Percentiles rank a stretch among this genome's conserved stretches.
These are phyloP conservation scores for Cutaneotrichosporon arboriforme DNA, from an alignment of 1,284 basidiomycete species.

Conservation along the genomic window DNA sequence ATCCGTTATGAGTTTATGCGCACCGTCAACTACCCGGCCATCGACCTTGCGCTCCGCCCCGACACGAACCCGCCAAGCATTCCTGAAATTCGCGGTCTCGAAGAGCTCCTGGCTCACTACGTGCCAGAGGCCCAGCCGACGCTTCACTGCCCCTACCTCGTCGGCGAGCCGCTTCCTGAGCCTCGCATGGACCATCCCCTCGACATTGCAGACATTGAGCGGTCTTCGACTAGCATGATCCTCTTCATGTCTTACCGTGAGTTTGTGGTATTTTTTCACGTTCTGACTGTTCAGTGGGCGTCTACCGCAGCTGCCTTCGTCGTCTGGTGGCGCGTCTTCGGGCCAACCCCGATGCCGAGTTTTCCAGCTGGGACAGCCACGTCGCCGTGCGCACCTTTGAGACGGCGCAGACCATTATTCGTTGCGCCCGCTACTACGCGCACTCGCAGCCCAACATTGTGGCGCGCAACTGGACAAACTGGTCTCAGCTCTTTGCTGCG, in stretches of 20 bases:
- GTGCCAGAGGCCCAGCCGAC: constrained; percentile 18
- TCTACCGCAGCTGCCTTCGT: constrained; percentile 37
- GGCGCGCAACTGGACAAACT: constrained; percentile 34
- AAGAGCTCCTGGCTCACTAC: constrained; percentile 24
- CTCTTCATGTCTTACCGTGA: constrained; percentile 38
- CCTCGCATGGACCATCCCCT: constrained; percentile 7
- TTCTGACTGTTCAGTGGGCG: constrained; percentile 24
- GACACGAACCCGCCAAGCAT: constrained; percentile 28
- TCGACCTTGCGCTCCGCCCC: constrained; percentile 37
- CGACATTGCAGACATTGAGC: constrained; percentile 15
- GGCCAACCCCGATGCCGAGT: constrained; percentile 12
- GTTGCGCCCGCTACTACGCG: constrained; percentile 29
- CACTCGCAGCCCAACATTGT: constrained; percentile 35
- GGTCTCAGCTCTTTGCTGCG: constrained; percentile 42
- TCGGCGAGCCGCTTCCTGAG: constrained; percentile 25
- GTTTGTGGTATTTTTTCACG: constrained; percentile 4
- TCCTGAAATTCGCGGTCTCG: constrained; percentile 25
- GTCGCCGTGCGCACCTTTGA: constrained; percentile 27
- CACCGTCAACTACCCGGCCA: constrained; percentile 26
- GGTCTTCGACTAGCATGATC: constrained; percentile 29
- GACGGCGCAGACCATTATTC: constrained; percentile 32
- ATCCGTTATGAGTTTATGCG: constrained; percentile 39
- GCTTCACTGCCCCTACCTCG: constrained; percentile 32
- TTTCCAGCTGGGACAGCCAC: constrained; percentile 26
- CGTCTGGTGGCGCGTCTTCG: constrained; percentile 32